These are phyloP conservation scores for Adansonia gregorii DNA, from an alignment of 441 rosid genomes.

Conservation along the genomic window DNA sequence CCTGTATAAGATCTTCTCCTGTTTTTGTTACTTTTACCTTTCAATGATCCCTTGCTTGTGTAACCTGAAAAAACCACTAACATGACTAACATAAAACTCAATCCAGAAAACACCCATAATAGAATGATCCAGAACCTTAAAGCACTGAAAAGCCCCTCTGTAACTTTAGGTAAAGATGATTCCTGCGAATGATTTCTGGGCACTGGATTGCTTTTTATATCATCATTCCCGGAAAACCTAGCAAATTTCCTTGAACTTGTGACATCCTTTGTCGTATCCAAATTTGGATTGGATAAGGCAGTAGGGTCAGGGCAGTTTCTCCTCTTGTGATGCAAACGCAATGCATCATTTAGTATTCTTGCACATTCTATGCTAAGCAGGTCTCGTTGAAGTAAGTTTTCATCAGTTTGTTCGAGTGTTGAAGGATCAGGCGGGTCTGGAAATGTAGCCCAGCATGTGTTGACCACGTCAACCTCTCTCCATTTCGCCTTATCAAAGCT, in stretches of 20 bases:
- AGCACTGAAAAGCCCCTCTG: constrained; percentile 58
- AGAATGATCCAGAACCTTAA: constrained; percentile 73
- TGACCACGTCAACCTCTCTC: constrained; percentile 79
- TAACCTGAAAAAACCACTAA: constrained; percentile 59
- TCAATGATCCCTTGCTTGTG: constrained; percentile 53
- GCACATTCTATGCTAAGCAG: constrained; percentile 94
- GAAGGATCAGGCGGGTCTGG: constrained; percentile 86
- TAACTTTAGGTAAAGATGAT: constrained; percentile 33
- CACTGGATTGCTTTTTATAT: constrained; percentile 33
- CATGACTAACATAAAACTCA: constrained; percentile 72
- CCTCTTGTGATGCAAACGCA: constrained; percentile 72
- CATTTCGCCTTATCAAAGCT: constrained; percentile 95
- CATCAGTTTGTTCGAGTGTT: constrained; percentile 53
- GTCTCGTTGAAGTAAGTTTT: constrained; percentile 58
- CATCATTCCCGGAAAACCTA: constrained; percentile 37
- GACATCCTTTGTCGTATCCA: constrained; percentile 29
- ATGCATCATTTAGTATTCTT: constrained; percentile 73
- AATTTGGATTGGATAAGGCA: constrained; percentile 37
- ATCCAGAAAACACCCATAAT: constrained; percentile 71
- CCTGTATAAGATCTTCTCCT: constrained; percentile 65
- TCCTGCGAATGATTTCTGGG: constrained; percentile 38
- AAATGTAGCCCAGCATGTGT: constrained; percentile 84
- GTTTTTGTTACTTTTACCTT: constrained; percentile 65
- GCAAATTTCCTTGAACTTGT: constrained; percentile 60
- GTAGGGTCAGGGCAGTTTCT: constrained; percentile 70